Percentiles rank a stretch among this genome's conserved stretches.
Conservation (phyloP, 495 filamentous ascomycete genomes). For the Tuber brumale region DNA sequence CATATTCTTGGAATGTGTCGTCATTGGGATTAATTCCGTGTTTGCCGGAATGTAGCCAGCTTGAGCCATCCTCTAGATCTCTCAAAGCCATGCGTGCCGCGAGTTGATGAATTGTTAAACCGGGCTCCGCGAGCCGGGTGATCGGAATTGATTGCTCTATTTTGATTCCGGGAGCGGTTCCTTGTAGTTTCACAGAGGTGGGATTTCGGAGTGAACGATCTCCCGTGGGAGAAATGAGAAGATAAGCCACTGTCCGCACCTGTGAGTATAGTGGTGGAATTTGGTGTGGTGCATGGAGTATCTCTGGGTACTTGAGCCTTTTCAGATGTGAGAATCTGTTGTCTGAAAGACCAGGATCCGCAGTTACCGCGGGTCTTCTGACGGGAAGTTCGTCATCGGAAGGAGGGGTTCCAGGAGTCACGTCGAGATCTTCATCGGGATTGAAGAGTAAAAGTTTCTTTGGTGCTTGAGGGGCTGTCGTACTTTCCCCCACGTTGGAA, state of each 20-base stretch:
- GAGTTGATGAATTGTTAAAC: conserved; percentile 57
- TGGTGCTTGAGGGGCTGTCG: conserved; percentile 16
- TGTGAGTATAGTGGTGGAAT: conserved; percentile 60
- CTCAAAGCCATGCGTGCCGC: conserved; percentile 58
- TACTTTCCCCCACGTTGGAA: neutral
- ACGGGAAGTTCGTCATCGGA: conserved; percentile 43
- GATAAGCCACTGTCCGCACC: conserved; percentile 55
- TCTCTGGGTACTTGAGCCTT: conserved; percentile 47
- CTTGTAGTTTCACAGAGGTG: conserved; percentile 51
- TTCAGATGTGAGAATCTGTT: conserved; percentile 48
- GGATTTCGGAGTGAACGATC: conserved; percentile 41
- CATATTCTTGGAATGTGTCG: conserved; percentile 51
- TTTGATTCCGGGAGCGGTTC: conserved; percentile 48
- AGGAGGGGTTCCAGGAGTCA: conserved; percentile 25
- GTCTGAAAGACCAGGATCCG: conserved; percentile 48
- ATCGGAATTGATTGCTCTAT: conserved; percentile 59
- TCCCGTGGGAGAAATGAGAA: conserved; percentile 47
- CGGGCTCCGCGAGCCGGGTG: conserved; percentile 41
- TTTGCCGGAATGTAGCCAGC: conserved; percentile 50
- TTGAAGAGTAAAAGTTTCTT: conserved; percentile 12
- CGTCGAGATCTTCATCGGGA: conserved; percentile 28
- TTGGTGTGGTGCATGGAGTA: conserved; percentile 55
- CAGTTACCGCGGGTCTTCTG: conserved; percentile 45
- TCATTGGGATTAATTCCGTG: conserved; percentile 33
- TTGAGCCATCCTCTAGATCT: conserved; percentile 60